Evolutionary conservation across 192 early-diverging fungal species (phyloP).

Genomic region (Piromyces sp.): DNA sequence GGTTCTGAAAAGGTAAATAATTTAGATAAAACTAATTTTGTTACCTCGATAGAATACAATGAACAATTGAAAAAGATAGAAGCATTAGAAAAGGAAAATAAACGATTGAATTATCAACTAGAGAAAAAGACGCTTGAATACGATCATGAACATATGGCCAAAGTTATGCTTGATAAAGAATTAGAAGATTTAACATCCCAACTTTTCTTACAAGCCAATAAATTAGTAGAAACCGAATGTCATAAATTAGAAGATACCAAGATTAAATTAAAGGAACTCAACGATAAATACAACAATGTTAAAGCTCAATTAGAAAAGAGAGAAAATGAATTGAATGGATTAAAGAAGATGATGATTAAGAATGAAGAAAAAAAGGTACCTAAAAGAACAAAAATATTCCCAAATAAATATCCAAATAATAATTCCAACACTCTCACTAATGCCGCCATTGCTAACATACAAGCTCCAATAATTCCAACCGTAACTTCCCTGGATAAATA

Average conservation of each 20-base stretch:
- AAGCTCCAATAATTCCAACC: too few relatives aligned
- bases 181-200: background rate
- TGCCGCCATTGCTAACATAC: too few relatives aligned
- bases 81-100: background rate
- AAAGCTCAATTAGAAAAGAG: background rate
- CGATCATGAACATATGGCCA: background rate
- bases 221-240: background rate
- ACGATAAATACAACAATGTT: background rate
- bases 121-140: background rate
- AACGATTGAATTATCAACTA: background rate
- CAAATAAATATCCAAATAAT: background rate
- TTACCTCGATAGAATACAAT: background rate
- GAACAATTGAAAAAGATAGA: background rate
- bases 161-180: background rate
- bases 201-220: background rate
- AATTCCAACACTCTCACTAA: background rate
- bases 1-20: background rate
- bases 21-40: background rate
- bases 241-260: background rate
- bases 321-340: background rate
- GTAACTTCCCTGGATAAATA: background rate
- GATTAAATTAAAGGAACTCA: background rate
- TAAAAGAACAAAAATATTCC: background rate
- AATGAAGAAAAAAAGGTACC: background rate
- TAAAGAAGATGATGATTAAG: background rate